These are phyloP conservation scores for Eimeria necatrix DNA, from an alignment of 169 alveolate species.

Conservation along the genomic window DNA sequence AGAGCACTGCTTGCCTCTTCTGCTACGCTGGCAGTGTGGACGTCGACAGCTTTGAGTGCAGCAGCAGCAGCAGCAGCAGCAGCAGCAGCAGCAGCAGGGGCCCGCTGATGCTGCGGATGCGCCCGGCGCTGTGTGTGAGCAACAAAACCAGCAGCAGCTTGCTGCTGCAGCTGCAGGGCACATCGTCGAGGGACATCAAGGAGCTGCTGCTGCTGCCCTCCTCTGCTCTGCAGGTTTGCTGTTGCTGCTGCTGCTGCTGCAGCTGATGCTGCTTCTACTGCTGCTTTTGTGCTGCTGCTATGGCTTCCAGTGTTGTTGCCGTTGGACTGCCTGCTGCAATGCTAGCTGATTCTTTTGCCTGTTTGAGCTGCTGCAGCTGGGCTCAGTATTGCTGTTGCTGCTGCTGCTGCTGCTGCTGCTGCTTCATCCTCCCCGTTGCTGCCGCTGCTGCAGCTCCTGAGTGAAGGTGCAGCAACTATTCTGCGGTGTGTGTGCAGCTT, in stretches of 20 bases:
- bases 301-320: neutral
- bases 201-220: conserved; percentile 32
- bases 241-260: neutral
- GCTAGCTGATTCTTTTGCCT: neutral
- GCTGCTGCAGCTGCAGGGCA: conserved; percentile 66
- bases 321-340: neutral
- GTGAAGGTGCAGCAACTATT: neutral
- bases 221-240: conserved; percentile 23
- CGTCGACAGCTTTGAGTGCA: neutral
- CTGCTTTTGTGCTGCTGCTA: neutral
- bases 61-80: conserved; percentile 74
- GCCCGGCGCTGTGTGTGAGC: conserved; percentile 13
- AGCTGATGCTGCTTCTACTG: conserved; percentile 4
- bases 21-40: neutral
- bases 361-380: no score
- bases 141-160: conserved; percentile 43
- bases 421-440: neutral
- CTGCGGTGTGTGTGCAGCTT: neutral
- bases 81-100: conserved; percentile 51
- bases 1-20: neutral
- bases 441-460: conserved; percentile 25
- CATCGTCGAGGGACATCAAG: neutral
- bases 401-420: conserved; percentile 49
- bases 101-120: conserved; percentile 47
- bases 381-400: conserved; percentile 29